Evolutionary conservation across 2,329 filamentous ascomycete species (phyloP).

Genomic region (Clonostachys chloroleuca): DNA sequence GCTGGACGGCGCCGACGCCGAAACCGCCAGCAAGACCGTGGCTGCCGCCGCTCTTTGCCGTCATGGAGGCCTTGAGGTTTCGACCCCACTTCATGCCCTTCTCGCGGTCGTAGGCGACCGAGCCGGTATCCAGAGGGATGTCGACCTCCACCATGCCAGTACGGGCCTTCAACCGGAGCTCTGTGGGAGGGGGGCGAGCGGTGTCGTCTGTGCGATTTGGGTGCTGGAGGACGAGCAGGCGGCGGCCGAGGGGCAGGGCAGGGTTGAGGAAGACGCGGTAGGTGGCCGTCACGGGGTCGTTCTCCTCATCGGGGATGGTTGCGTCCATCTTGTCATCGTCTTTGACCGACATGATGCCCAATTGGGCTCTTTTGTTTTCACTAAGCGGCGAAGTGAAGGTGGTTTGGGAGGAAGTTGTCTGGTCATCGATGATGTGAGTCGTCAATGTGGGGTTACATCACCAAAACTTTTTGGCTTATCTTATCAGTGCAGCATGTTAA

Average conservation of each 20-base stretch:
- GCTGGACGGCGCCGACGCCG: constrained; percentile 50
- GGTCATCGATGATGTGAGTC: background rate
- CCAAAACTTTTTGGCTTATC: constrained; percentile 1
- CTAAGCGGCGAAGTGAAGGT: too few species aligned
- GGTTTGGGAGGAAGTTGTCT: background rate
- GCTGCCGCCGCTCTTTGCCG: constrained; percentile 57
- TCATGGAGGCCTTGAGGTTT: constrained; percentile 59
- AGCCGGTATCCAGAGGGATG: constrained; percentile 67
- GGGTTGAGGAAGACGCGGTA: constrained; percentile 89
- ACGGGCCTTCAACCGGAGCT: constrained; percentile 76
- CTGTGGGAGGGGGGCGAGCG: constrained; percentile 50
- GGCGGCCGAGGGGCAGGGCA: constrained; percentile 52
- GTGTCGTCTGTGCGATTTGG: constrained; percentile 66
- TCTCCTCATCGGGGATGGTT: constrained; percentile 27
- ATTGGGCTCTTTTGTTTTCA: too few species aligned
- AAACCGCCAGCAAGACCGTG: constrained; percentile 72
- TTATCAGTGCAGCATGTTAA: background rate
- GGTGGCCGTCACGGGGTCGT: constrained; percentile 66
- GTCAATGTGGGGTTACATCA: background rate
- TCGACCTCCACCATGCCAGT: constrained; percentile 89
- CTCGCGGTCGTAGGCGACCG: constrained; percentile 71
- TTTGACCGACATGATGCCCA: too few species aligned
- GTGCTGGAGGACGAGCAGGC: constrained; percentile 84
- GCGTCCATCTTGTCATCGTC: constrained; percentile 1
- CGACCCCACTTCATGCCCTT: constrained; percentile 83